Percentiles rank a stretch among this genome's conserved stretches.
These are phyloP conservation scores for Mastigamoeba balamuthi DNA, from an alignment of 78 protist species.

Conservation along the genomic window DNA sequence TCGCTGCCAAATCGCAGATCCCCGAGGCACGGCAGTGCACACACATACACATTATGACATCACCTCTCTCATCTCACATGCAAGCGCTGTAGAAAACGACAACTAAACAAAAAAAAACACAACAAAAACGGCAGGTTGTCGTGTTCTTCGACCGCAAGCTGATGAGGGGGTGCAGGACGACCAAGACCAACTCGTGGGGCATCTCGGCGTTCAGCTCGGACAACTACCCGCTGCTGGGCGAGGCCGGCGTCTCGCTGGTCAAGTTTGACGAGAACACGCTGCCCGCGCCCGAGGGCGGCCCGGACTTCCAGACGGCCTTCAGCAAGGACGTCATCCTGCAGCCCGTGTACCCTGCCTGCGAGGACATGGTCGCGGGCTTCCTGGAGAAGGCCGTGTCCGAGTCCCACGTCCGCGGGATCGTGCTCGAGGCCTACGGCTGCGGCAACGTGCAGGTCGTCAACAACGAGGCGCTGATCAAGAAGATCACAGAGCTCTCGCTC, in stretches of 20 bases:
- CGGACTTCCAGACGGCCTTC: background rate
- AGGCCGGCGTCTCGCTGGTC: constrained; percentile 8
- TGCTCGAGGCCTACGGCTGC: constrained; percentile 36
- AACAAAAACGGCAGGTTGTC: constrained; percentile 47
- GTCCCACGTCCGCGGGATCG: background rate
- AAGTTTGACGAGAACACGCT: constrained; percentile 3
- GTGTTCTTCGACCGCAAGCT: constrained; percentile 49
- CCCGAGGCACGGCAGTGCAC: background rate
- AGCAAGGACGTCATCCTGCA: background rate
- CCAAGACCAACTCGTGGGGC: constrained; percentile 17
- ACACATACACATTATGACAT: background rate
- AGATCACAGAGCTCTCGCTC: too few species aligned
- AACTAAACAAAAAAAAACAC: constrained; percentile 30
- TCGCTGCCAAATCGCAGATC: constrained; percentile 3
- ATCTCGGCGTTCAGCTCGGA: constrained; percentile 39
- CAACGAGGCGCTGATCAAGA: too few species aligned
- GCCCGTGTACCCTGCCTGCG: constrained; percentile 11
- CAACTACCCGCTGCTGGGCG: constrained; percentile 12
- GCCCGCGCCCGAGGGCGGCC: constrained; percentile 15
- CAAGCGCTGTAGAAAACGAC: background rate
- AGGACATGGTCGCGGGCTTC: background rate
- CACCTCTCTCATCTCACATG: background rate
- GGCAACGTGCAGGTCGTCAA: constrained; percentile 32
- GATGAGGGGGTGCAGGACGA: constrained; percentile 24
- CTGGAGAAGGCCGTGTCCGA: background rate